These are phyloP conservation scores for Scheffersomyces amazonensis DNA, from an alignment of 805 yeast species.

Conservation along the genomic window DNA sequence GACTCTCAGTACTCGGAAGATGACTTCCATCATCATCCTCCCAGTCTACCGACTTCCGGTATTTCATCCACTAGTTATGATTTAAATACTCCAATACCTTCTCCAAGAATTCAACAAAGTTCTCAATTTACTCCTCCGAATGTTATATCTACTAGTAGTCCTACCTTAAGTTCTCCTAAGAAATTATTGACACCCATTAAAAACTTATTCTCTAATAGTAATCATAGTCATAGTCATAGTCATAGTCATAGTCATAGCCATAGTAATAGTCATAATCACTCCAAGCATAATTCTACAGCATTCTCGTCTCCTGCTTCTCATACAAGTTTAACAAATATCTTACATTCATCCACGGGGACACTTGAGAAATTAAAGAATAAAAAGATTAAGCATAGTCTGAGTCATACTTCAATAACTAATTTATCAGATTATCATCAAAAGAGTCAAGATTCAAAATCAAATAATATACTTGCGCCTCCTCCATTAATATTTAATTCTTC, in stretches of 20 bases:
- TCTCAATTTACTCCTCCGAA: slow-evolving; percentile 18
- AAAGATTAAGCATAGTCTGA: neutral
- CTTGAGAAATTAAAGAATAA: neutral
- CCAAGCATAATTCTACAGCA: no score
- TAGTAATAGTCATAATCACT: no score
- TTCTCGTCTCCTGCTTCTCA: neutral
- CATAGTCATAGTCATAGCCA: slow-evolving; percentile 3
- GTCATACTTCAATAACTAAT: neutral
- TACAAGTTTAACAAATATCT: neutral
- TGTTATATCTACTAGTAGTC: slow-evolving; percentile 1
- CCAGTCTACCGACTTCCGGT: neutral
- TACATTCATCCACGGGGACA: neutral
- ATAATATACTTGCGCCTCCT: neutral
- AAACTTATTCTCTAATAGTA: slow-evolving; percentile 22
- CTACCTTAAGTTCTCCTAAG: slow-evolving; percentile 27
- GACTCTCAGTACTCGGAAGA: slow-evolving; percentile 13
- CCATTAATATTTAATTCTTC: slow-evolving; percentile 1
- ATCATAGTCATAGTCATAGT: no score
- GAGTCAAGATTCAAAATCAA: slow-evolving; percentile 1
- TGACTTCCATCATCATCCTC: slow-evolving; percentile 5
- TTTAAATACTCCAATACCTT: slow-evolving; percentile 14
- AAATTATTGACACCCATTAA: slow-evolving; percentile 36
- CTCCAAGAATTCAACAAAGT: slow-evolving; percentile 17
- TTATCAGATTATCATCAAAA: slow-evolving; percentile 1
- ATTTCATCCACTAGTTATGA: neutral